Conservation (phyloP, 2,329 filamentous ascomycete species). For the Arthroderma sp. region DNA sequence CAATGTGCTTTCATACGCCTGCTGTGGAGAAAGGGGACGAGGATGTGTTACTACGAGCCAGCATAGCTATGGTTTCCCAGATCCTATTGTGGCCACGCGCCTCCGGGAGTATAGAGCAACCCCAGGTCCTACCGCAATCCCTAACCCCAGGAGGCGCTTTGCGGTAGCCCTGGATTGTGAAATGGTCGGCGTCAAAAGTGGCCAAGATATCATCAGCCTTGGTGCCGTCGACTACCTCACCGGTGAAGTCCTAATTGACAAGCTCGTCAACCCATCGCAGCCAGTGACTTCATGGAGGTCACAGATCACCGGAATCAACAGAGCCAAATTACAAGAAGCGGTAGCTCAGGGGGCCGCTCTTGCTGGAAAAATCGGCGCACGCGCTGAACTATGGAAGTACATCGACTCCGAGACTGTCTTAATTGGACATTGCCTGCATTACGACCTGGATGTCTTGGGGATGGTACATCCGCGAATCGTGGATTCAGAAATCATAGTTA, state of each 20-base stretch:
- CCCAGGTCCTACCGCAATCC: neutral
- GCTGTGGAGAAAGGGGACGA: conserved; percentile 4
- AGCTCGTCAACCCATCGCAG: conserved; percentile 26
- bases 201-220: conserved; percentile 23
- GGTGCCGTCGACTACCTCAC: conserved; percentile 35
- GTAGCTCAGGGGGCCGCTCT: conserved; percentile 20
- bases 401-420: conserved; percentile 35
- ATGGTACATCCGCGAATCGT: conserved; percentile 32
- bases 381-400: conserved; percentile 28
- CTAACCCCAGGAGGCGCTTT: neutral
- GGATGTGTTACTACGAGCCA: conserved; percentile 2
- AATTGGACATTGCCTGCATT: conserved; percentile 35
- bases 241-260: conserved; percentile 34
- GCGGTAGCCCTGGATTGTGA: conserved; percentile 38
- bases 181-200: conserved; percentile 23
- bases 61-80: conserved; percentile 2
- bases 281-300: conserved; percentile 27
- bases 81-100: neutral
- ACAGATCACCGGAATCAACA: conserved; percentile 28
- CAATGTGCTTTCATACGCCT: conserved; percentile 1
- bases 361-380: conserved; percentile 31
- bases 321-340: conserved; percentile 20
- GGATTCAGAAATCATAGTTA: conserved; percentile 33
- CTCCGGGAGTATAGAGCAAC: neutral
- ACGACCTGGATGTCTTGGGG: conserved; percentile 34